Base-by-base conservation (phyloP, 257 asterid species). In the Solanum chilense region DNA sequence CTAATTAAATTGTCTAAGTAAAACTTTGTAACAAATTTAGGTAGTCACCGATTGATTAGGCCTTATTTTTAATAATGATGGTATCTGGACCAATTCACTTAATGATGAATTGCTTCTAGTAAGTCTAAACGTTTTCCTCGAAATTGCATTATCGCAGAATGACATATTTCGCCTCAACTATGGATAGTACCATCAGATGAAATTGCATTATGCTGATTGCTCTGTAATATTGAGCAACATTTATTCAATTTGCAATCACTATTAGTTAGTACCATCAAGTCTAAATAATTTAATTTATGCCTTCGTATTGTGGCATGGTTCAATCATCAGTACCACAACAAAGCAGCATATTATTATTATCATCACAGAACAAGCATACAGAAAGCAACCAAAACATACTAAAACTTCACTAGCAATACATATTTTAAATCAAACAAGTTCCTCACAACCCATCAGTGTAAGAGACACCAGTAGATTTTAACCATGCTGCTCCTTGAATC, bases 401-500 rank as follows among this genome's bases (percentile, higher is more conserved):
- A 78, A 16, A 47, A 29, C 84, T 78, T 47, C 60, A 78, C 84
- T 45, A 78, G 84, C 66, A 78, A 45, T 45, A 78, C 66, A 45
- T 45, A 5, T 5, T 42, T 37, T 77, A 25, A n/a, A 80, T 29
- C 12, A 27, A 77, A 10, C 13, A 47, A 80, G 18, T 27, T 80
- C 18, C 16, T 77, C 78, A 88, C 37, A 88, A 13, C 37, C 90
- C 90, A 4, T 41, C 81, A 12, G 89, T 58, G 76, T 39, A 88
- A 37, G 87, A 8, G 7, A 89, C 89, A 12, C 90, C 89, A 21
- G 89, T 82, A 2, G 86, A 27, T 64, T 73, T 82, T 87, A 89
- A 64, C 90, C 90, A 89, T 23, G 49, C 45, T 7, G 23, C 87
- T 29, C 90, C 90, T 77, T 86, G 88, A 60, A 86, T 81, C 0